phyloP scores from a whole-genome alignment of 352 stramenopile species.

The Thraustochytrium striatum region DNA sequence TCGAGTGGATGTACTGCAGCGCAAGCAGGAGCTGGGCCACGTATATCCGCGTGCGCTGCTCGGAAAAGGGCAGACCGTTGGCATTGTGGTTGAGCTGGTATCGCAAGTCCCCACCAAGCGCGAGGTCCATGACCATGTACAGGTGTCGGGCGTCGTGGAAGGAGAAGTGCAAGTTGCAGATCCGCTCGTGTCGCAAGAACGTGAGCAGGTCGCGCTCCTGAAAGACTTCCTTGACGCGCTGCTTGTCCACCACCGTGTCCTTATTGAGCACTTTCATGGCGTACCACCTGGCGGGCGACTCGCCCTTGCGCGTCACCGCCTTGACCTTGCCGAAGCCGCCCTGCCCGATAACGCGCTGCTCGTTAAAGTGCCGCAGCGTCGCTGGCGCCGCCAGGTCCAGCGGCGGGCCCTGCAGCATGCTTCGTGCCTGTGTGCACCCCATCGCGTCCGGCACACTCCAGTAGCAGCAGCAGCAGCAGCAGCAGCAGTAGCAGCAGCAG shows the following conservation, averaged over 20 bases:
- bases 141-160: constrained; percentile 44
- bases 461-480: no score
- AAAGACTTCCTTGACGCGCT: constrained; percentile 18
- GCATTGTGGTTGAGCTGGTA: constrained; percentile 45
- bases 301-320: background rate
- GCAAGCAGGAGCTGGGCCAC: background rate
- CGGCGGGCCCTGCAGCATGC: no score
- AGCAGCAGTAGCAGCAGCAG: no score
- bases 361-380: constrained; percentile 25
- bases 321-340: constrained; percentile 48
- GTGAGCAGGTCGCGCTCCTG: constrained; percentile 40
- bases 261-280: constrained; percentile 49
- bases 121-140: constrained; percentile 46
- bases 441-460: no score
- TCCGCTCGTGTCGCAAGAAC: constrained; percentile 1
- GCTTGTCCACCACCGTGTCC: constrained; percentile 29
- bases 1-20: constrained; percentile 34
- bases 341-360: constrained; percentile 16
- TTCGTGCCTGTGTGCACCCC: no score
- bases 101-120: constrained; percentile 35
- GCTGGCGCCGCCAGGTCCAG: no score
- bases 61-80: constrained; percentile 4
- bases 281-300: background rate
- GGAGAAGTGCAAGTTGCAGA: constrained; percentile 44
- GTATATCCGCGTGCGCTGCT: constrained; percentile 19